Base-by-base conservation (phyloP, 2,329 filamentous ascomycete genomes). In the Nemania sp. region DNA sequence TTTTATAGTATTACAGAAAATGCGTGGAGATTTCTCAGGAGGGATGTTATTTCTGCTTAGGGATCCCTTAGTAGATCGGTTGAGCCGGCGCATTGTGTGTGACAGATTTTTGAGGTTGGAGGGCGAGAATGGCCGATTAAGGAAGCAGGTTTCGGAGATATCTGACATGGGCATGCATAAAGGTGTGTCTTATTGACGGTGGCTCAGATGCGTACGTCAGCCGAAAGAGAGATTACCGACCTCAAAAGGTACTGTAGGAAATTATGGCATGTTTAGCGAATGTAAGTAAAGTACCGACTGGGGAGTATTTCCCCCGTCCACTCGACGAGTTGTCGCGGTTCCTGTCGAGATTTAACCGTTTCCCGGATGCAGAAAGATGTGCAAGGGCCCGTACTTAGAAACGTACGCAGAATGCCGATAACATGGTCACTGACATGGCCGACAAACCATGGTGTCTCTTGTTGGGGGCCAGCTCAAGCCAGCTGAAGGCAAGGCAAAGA, bases 401-500 rank as follows among this genome's bases (percentile, higher is more conserved):
- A 29, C 25, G 25, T 29, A 29, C 25, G 25, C 3, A 29, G 25
- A 29, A 29, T 7, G 25, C 7, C 25, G 25, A 29, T 7, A 29
- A 7, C 25, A 29, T 29, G 25, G 3, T 29, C 25, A 29, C 3
- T 29, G 7, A 29, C 25, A 29, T 3, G n/a, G n/a, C n/a, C n/a
- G n/a, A n/a, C n/a, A n/a, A n/a, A n/a, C n/a, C n/a, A n/a, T n/a
- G 43, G 49, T 46, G 17, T 45, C 39, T 51, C 42, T n/a, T 40
- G 12, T 54, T 70, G 68, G 67, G 68, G 69, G 65, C 66, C 67
- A 70, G 69, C 69, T 71, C 68, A 69, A 65, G 65, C 66, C 67
- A 70, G 69, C 69, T 71, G 69, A 70, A 65, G 61, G 64, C 66
- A 66, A 71, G 69, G 69, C 69, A 71, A 62, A 63, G 52, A 53